A percentile compares a stretch with the other conserved stretches of the same genome.
These are phyloP conservation scores for Camillea tinctor DNA, from an alignment of 2,329 filamentous ascomycete species.

Conservation along the genomic window DNA sequence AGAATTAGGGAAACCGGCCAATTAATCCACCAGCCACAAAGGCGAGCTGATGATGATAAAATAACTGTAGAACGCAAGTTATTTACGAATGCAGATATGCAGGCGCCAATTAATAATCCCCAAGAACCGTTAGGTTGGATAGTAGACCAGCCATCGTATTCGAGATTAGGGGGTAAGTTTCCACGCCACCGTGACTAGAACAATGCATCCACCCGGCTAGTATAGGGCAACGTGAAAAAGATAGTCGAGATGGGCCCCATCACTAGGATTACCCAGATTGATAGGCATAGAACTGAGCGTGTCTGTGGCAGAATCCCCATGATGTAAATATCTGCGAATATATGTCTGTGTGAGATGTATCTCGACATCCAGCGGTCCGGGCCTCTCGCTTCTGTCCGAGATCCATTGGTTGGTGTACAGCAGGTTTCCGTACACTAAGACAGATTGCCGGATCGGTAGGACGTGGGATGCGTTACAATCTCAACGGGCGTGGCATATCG, in stretches of 20 bases:
- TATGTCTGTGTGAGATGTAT: neutral
- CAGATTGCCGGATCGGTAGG: conserved; percentile 11
- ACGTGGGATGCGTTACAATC: conserved; percentile 6
- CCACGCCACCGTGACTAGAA: neutral
- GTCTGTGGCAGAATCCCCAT: neutral
- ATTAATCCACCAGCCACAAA: neutral
- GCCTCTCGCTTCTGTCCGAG: conserved; percentile 11
- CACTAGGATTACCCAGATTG: neutral
- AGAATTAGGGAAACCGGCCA: neutral
- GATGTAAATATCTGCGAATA: neutral
- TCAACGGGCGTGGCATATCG: neutral
- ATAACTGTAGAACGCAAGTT: neutral
- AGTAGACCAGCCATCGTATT: neutral
- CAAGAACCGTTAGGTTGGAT: neutral
- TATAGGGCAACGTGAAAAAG: neutral
- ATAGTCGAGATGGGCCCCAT: neutral
- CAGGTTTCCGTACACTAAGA: conserved; percentile 14
- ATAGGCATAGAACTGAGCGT: neutral
- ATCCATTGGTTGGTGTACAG: conserved; percentile 14
- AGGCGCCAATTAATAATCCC: neutral
- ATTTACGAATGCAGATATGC: neutral
- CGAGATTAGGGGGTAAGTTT: neutral
- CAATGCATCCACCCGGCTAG: neutral
- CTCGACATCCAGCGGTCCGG: conserved; percentile 6
- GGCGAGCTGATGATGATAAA: neutral